Evolutionary conservation across 1,284 basidiomycete genomes (phyloP).

Genomic region (Puccinia horiana): DNA sequence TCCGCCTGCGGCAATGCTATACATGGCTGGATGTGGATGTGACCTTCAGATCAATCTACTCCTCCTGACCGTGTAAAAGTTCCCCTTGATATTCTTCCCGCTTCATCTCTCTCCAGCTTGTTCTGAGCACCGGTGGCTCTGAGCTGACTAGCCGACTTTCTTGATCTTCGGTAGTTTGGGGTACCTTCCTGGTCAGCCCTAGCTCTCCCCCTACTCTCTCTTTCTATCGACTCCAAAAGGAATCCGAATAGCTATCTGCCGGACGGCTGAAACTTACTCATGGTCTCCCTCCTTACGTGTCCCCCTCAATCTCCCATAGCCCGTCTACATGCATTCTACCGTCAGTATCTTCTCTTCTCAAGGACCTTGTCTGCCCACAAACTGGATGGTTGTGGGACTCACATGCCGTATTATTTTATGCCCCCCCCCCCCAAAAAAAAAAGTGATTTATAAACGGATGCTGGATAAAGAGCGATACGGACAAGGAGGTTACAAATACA

Average conservation of each 20-base stretch:
- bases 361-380: neutral
- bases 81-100: too few relatives aligned
- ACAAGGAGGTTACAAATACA: slow-evolving; percentile 68
- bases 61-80: slow-evolving; percentile 69
- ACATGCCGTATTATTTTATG: neutral
- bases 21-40: slow-evolving; percentile 75
- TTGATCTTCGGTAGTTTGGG: slow-evolving; percentile 8
- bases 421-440: neutral
- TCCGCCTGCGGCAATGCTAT: slow-evolving; percentile 66
- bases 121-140: too few relatives aligned
- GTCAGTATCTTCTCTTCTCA: slow-evolving; percentile 51
- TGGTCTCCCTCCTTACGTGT: neutral
- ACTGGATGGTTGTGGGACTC: neutral
- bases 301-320: slow-evolving; percentile 53
- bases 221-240: neutral
- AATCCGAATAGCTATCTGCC: neutral
- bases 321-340: slow-evolving; percentile 60
- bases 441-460: slow-evolving; percentile 75
- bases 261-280: too few relatives aligned
- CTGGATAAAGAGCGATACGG: slow-evolving; percentile 76
- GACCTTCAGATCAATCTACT: slow-evolving; percentile 75
- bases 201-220: neutral
- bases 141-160: neutral
- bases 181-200: slow-evolving; percentile 39
- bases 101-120: neutral